A percentile compares a stretch with the other conserved stretches of the same genome.
These are phyloP conservation scores for Chimonanthus salicifolius DNA, from an alignment of 164 flowering plant genomes.

Conservation along the genomic window DNA sequence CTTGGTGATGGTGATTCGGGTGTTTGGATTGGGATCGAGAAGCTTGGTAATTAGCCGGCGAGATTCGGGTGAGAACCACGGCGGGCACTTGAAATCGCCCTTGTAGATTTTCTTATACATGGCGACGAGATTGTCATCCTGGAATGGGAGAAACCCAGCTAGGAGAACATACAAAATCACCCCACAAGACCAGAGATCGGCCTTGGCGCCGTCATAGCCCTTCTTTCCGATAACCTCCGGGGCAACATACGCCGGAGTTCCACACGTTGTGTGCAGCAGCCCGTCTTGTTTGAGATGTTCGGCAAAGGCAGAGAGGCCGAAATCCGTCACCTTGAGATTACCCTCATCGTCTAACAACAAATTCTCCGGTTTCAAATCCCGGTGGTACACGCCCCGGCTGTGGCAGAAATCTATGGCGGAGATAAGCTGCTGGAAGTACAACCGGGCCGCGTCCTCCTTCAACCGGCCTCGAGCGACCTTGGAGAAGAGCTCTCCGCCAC, in stretches of 20 bases:
- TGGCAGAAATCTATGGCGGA: slow-evolving; percentile 57
- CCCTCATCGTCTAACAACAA: slow-evolving; percentile 43
- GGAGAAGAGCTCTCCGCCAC: slow-evolving; percentile 53
- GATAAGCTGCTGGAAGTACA: slow-evolving; percentile 50
- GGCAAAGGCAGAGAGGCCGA: slow-evolving; percentile 45
- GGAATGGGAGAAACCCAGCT: slow-evolving; percentile 52
- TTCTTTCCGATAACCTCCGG: slow-evolving; percentile 52
- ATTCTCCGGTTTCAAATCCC: slow-evolving; percentile 53
- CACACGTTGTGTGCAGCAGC: slow-evolving; percentile 49
- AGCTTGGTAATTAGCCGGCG: slow-evolving; percentile 35
- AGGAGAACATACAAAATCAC: slow-evolving; percentile 47
- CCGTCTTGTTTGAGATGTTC: slow-evolving; percentile 53
- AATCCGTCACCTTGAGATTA: slow-evolving; percentile 46
- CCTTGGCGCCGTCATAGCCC: slow-evolving; percentile 56
- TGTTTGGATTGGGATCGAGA: slow-evolving; percentile 43
- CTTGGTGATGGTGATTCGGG: slow-evolving; percentile 34
- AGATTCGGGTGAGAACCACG: slow-evolving; percentile 50
- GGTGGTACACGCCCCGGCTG: slow-evolving; percentile 52
- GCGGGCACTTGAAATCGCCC: slow-evolving; percentile 55
- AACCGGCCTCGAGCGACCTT: slow-evolving; percentile 42
- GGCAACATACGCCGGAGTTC: slow-evolving; percentile 60
- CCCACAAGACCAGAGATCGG: slow-evolving; percentile 60
- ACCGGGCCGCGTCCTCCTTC: slow-evolving; percentile 39
- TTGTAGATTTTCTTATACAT: slow-evolving; percentile 51
- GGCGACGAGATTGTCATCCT: slow-evolving; percentile 45